phyloP scores from a whole-genome alignment of 768 basidiomycete species.

The Agaricus bisporus region DNA sequence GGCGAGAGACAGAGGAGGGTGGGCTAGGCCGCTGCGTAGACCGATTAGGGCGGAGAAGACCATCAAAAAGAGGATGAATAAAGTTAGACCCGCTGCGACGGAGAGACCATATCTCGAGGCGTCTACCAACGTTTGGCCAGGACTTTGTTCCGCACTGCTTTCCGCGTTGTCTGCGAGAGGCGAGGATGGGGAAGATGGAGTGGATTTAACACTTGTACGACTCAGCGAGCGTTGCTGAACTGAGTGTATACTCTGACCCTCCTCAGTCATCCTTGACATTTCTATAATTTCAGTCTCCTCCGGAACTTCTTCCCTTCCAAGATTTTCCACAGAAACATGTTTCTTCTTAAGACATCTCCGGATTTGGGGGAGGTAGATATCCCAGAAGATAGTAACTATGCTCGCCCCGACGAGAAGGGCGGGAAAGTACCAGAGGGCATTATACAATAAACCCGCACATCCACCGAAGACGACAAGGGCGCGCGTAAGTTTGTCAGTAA shows the following conservation, averaged over 20 bases:
- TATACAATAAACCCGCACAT: conserved; percentile 43
- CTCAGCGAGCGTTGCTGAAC: conserved; percentile 3
- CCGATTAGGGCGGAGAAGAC: conserved; percentile 24
- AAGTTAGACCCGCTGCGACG: conserved; percentile 18
- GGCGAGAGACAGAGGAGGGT: conserved; percentile 22
- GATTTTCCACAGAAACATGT: background rate
- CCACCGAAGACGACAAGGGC: conserved; percentile 35
- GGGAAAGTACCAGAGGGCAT: conserved; percentile 48
- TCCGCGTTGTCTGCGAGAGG: background rate
- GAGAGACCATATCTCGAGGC: conserved; percentile 20
- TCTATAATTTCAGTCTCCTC: conserved; percentile 1
- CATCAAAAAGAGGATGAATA: conserved; percentile 22
- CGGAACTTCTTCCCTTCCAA: background rate
- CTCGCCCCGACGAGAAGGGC: conserved; percentile 37
- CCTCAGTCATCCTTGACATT: background rate
- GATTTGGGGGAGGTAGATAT: conserved; percentile 18
- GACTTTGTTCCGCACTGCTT: background rate
- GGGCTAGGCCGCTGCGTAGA: conserved; percentile 19
- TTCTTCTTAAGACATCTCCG: background rate
- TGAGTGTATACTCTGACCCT: conserved; percentile 7
- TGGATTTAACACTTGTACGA: background rate
- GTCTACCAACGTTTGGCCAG: conserved; percentile 12
- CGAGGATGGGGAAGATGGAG: conserved; percentile 4
- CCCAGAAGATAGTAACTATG: conserved; percentile 32
- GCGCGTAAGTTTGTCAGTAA: conserved; percentile 39